Conservation (phyloP, 768 basidiomycete species). For the Psilocybe sp. region DNA sequence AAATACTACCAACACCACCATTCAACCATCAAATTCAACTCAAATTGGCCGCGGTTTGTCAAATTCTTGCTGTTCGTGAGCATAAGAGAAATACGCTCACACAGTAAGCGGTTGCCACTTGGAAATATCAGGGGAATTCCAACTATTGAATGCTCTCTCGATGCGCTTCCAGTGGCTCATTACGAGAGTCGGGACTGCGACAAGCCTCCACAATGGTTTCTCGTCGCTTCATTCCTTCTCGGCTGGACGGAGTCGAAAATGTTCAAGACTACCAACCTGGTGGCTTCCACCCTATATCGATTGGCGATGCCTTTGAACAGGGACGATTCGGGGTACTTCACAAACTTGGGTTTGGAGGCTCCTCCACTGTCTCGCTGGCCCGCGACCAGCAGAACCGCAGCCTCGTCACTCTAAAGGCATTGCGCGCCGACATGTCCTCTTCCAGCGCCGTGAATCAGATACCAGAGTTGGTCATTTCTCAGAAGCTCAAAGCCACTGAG, state of each 20-base stretch:
- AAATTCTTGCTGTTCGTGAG: no score
- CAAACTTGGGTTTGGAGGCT: conserved; percentile 44
- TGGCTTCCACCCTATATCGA: conserved; percentile 48
- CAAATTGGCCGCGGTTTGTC: no score
- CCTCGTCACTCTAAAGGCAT: conserved; percentile 32
- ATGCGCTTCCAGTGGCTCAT: no score
- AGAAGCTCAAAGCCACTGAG: conserved; percentile 25
- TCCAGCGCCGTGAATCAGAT: conserved; percentile 18
- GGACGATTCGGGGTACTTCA: conserved; percentile 47
- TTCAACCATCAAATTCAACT: no score
- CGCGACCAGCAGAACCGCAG: conserved; percentile 18
- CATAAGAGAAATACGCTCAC: no score
- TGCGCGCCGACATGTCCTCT: conserved; percentile 32
- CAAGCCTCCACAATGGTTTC: not conserved
- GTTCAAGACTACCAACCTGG: conserved; percentile 48
- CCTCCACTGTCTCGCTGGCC: conserved; percentile 38
- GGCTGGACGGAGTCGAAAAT: conserved; percentile 34
- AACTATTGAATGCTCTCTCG: no score
- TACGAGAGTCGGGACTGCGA: no score
- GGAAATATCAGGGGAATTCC: no score
- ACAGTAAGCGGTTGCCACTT: no score
- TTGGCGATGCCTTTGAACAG: conserved; percentile 45
- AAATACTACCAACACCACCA: no score
- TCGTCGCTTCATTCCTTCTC: conserved; percentile 21
- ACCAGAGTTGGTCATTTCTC: conserved; percentile 29